These are phyloP conservation scores for Dentipellis sp. DNA, from an alignment of 768 basidiomycete genomes.

Conservation along the genomic window DNA sequence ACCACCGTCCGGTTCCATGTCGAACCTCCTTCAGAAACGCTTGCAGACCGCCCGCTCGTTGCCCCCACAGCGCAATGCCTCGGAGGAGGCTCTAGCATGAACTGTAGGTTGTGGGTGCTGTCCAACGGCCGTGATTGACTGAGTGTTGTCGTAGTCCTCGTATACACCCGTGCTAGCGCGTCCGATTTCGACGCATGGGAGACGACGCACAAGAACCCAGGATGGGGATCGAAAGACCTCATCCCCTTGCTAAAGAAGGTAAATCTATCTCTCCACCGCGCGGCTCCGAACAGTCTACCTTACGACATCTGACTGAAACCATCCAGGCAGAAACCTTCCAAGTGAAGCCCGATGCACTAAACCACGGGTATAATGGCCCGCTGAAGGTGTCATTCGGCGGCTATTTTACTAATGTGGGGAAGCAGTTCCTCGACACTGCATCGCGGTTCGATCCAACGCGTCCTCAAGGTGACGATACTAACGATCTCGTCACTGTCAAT, in stretches of 20 bases:
- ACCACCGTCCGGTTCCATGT: slow-evolving; percentile 36
- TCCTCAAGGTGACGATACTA: slow-evolving; percentile 14
- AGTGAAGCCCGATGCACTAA: slow-evolving; percentile 17
- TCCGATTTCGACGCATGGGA: slow-evolving; percentile 66
- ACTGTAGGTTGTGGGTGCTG: slow-evolving; percentile 42
- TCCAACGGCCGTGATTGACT: no score
- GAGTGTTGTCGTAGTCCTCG: slow-evolving; percentile 12
- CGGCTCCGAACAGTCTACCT: background rate
- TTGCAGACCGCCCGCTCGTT: slow-evolving; percentile 34
- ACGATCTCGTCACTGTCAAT: slow-evolving; percentile 18
- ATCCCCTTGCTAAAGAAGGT: slow-evolving; percentile 55
- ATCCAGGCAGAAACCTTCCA: slow-evolving; percentile 31
- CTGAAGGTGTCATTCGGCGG: slow-evolving; percentile 26
- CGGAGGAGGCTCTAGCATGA: slow-evolving; percentile 56
- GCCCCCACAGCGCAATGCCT: slow-evolving; percentile 40
- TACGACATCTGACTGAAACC: slow-evolving; percentile 17
- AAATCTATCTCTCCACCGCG: background rate
- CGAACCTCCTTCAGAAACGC: slow-evolving; percentile 30
- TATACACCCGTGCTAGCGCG: slow-evolving; percentile 49
- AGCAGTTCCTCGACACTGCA: slow-evolving; percentile 20
- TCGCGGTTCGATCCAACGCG: slow-evolving; percentile 15
- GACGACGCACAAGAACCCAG: slow-evolving; percentile 36
- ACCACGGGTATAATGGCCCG: slow-evolving; percentile 40
- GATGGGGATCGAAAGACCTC: slow-evolving; percentile 51
- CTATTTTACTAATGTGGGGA: slow-evolving; percentile 13